phyloP scores from a whole-genome alignment of 805 yeast genomes.

The Wickerhamomyces queroliae region DNA sequence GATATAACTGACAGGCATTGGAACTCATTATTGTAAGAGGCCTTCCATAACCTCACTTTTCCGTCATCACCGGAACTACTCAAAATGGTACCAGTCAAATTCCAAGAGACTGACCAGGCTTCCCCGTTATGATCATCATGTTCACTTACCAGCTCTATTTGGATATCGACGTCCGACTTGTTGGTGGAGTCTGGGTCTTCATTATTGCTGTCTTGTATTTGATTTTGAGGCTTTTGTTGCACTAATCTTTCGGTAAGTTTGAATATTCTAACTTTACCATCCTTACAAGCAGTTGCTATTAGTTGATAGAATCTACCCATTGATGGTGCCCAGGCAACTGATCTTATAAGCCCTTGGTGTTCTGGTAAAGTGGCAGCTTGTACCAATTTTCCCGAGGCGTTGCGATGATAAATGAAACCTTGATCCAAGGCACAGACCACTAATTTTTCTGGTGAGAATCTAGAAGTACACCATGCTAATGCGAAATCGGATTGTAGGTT shows the following conservation, averaged over 20 bases:
- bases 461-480: slow-evolving; percentile 86
- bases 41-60: slow-evolving; percentile 84
- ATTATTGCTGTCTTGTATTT: slow-evolving; percentile 11
- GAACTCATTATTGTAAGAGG: slow-evolving; percentile 79
- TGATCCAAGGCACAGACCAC: slow-evolving; percentile 84
- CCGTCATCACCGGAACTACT: slow-evolving; percentile 97
- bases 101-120: slow-evolving; percentile 97
- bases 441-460: slow-evolving; percentile 73
- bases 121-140: slow-evolving; percentile 78
- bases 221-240: slow-evolving; percentile 1
- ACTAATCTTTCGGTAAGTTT: slow-evolving; percentile 47
- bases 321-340: slow-evolving; percentile 94
- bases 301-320: slow-evolving; percentile 87
- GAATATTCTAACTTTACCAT: slow-evolving; percentile 85
- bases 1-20: slow-evolving; percentile 85
- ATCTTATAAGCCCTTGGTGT: slow-evolving; percentile 80
- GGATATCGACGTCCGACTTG: slow-evolving; percentile 24
- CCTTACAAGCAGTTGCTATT: slow-evolving; percentile 94
- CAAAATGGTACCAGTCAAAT: slow-evolving; percentile 84
- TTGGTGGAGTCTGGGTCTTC: slow-evolving; percentile 17
- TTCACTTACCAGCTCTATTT: slow-evolving; percentile 57
- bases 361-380: slow-evolving; percentile 69
- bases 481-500: slow-evolving; percentile 83
- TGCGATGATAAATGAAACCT: slow-evolving; percentile 67
- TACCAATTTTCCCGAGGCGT: slow-evolving; percentile 43